phyloP scores from a whole-genome alignment of 2,329 filamentous ascomycete genomes.

The Simplicillium aogashimaense region DNA sequence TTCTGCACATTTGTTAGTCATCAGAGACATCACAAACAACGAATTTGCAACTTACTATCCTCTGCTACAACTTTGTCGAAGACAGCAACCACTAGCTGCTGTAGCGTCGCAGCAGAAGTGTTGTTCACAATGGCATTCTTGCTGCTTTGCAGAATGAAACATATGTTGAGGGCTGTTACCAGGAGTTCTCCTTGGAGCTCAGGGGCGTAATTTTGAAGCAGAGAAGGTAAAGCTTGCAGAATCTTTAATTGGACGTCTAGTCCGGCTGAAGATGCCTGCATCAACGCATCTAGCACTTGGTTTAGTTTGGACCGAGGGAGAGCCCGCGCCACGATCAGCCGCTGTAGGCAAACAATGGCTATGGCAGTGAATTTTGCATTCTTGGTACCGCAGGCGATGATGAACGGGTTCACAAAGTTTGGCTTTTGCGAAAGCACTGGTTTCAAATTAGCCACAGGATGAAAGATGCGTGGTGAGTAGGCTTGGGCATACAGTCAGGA shows the following conservation, averaged over 20 bases:
- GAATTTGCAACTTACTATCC: slow-evolving; percentile 49
- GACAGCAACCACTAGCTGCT: slow-evolving; percentile 83
- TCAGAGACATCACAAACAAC: not conserved
- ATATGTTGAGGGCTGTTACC: slow-evolving; percentile 77
- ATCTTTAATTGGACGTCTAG: slow-evolving; percentile 95
- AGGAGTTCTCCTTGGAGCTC: slow-evolving; percentile 75
- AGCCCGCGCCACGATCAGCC: slow-evolving; percentile 73
- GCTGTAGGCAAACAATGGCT: slow-evolving; percentile 79
- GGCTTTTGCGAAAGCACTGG: slow-evolving; percentile 73
- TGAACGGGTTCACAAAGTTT: slow-evolving; percentile 85
- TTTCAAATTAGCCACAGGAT: slow-evolving; percentile 6
- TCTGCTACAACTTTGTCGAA: slow-evolving; percentile 85
- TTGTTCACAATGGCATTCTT: slow-evolving; percentile 93
- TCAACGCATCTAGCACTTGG: slow-evolving; percentile 80
- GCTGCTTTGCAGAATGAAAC: slow-evolving; percentile 80
- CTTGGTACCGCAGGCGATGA: slow-evolving; percentile 83
- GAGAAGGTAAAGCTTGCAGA: slow-evolving; percentile 77
- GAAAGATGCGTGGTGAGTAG: slow-evolving; percentile 3
- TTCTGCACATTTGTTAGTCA: slow-evolving; percentile 20
- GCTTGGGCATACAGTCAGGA: slow-evolving; percentile 20
- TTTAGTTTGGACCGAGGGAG: slow-evolving; percentile 70
- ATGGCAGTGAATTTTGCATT: slow-evolving; percentile 86
- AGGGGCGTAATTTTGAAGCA: slow-evolving; percentile 81
- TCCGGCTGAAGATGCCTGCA: slow-evolving; percentile 69
- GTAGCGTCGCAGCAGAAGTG: slow-evolving; percentile 90